phyloP scores from a whole-genome alignment of 2,329 filamentous ascomycete genomes.

The Xylaria sp. region DNA sequence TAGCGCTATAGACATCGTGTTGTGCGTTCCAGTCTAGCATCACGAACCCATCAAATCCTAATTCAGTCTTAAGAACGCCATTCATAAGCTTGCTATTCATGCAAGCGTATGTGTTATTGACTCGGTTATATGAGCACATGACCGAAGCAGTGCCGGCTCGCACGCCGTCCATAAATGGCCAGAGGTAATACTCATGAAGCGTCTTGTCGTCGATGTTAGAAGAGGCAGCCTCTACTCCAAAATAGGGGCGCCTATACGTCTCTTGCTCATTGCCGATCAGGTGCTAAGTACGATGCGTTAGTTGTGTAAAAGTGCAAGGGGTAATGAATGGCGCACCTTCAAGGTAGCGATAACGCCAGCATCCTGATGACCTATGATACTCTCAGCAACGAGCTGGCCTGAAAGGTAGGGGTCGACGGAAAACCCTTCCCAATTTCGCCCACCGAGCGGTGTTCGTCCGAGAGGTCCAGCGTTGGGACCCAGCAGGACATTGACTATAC shows the following conservation, averaged over 20 bases:
- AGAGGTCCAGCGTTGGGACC: constrained; percentile 77
- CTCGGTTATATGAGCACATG: constrained; percentile 77
- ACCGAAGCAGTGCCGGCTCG: constrained; percentile 66
- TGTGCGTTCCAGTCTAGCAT: constrained; percentile 76
- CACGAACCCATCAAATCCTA: constrained; percentile 76
- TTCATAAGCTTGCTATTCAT: constrained; percentile 78
- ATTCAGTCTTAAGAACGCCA: constrained; percentile 71
- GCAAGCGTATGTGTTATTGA: constrained; percentile 80
- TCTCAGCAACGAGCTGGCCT: constrained; percentile 76
- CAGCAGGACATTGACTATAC: constrained; percentile 66
- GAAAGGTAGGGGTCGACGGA: constrained; percentile 77
- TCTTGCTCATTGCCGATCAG: constrained; percentile 72
- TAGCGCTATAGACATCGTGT: constrained; percentile 66
- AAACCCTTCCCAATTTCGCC: constrained; percentile 75
- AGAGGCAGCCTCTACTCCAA: constrained; percentile 64
- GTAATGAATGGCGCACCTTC: constrained; percentile 57
- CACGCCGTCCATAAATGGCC: constrained; percentile 72
- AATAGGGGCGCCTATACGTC: constrained; percentile 56
- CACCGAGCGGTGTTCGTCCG: constrained; percentile 73
- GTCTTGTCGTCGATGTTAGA: constrained; percentile 74
- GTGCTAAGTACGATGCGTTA: constrained; percentile 57
- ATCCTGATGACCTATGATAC: constrained; percentile 79
- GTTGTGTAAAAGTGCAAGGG: constrained; percentile 3
- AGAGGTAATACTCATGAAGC: constrained; percentile 73
- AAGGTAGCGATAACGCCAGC: constrained; percentile 82